Base-by-base conservation (phyloP, 2,329 filamentous ascomycete genomes). In the Stagonosporopsis vannaccii region DNA sequence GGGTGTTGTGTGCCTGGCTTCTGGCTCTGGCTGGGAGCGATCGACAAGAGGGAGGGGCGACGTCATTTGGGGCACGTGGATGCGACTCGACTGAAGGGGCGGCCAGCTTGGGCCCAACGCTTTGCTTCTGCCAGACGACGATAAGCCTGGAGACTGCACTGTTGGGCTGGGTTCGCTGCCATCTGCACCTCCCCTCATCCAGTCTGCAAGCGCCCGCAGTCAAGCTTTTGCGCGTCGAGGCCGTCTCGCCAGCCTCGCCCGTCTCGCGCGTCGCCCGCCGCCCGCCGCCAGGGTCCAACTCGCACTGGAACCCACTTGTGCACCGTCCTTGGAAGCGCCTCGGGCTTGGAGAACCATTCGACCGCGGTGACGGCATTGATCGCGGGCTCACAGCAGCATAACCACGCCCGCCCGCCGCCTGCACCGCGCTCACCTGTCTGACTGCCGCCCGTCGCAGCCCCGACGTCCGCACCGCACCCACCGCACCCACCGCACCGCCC, bases 341-440 rank as follows among this genome's bases (percentile, higher is more conserved):
- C 48, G 48, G 54, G 30, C 54, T 44, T 37, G 5, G 30, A 47
- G 53, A 32, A 37, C n/a, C 36, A 49, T 39, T 40, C 26, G 23
- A 57, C 37, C 37, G 42, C 48, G 25, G 54, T 51, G 54, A 52
- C 54, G 49, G 48, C 54, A 58, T 52, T 41, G 54, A 25, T 39
- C 39, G 49, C 54, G 28, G 28, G 37, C 43, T 41, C 39, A 49
- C 28, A 40, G 25, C 49, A 48, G 33, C 49, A 37, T 12, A 20
- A 17, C 35, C 13, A 9, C 17, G 30, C 50, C 33, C 26, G 40
- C 19, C 25, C 19, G 17, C 13, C 39, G 6, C 35, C 15, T 23
- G 28, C 39, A 15, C 13, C 22, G 12, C 6, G 11, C 13, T 3
- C 39, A 41, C 20, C n/a, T n/a, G n/a, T n/a, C n/a, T n/a, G n/a